These are phyloP conservation scores for Iberis pinnata DNA, from an alignment of 345 rosid genomes.

Conservation along the genomic window DNA sequence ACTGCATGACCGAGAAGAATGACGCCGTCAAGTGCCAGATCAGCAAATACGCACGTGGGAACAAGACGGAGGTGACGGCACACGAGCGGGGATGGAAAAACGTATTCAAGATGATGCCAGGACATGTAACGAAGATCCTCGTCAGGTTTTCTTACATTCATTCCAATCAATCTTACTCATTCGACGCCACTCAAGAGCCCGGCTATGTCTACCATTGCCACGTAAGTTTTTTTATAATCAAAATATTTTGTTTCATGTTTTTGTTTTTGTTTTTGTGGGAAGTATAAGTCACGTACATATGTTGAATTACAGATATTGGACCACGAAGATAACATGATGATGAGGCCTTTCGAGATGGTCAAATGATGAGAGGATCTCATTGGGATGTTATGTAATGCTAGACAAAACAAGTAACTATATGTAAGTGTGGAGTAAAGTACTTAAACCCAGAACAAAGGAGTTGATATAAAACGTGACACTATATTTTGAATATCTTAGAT, in stretches of 20 bases:
- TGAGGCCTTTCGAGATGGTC: constrained; percentile 66
- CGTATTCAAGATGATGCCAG: constrained; percentile 78
- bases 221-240: constrained; percentile 36
- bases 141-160: constrained; percentile 66
- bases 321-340: constrained; percentile 88
- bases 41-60: constrained; percentile 49
- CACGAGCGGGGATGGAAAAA: constrained; percentile 97
- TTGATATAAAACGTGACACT: too few relatives aligned
- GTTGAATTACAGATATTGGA: constrained; percentile 55
- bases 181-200: constrained; percentile 69
- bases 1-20: constrained; percentile 56
- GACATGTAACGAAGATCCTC: constrained; percentile 51
- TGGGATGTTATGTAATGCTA: too few relatives aligned
- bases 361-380: constrained; percentile 18
- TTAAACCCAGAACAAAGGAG: too few relatives aligned
- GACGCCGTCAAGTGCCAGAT: constrained; percentile 59
- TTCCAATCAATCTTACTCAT: constrained; percentile 53
- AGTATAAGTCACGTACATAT: too few relatives aligned
- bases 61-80: constrained; percentile 34
- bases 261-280: too few relatives aligned
- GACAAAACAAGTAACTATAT: too few relatives aligned
- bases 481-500: too few relatives aligned
- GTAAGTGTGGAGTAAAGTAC: too few relatives aligned
- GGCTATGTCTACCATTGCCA: constrained; percentile 96
- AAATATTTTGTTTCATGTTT: too few relatives aligned